Conservation (phyloP, 495 filamentous ascomycete species). For the Aspergillus sparsus region DNA sequence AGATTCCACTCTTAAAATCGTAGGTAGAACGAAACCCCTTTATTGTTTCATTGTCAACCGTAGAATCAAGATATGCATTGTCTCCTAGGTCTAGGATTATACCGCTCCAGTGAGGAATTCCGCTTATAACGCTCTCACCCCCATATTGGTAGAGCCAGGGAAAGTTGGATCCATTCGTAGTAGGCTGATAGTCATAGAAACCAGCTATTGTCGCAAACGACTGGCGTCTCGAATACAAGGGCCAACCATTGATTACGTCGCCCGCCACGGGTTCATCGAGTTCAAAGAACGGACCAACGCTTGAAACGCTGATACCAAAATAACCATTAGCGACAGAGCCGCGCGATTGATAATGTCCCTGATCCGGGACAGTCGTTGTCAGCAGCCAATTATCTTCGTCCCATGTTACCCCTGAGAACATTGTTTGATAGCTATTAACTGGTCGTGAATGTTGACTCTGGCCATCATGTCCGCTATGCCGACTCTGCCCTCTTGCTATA, state of each 20-base stretch:
- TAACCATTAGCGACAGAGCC: constrained; percentile 66
- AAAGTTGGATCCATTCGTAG: constrained; percentile 67
- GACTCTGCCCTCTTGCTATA: constrained; percentile 10
- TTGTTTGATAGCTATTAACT: constrained; percentile 45
- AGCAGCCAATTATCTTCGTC: constrained; percentile 65
- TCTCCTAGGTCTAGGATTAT: constrained; percentile 60
- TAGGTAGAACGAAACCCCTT: constrained; percentile 62
- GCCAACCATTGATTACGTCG: constrained; percentile 72
- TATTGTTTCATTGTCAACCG: constrained; percentile 59
- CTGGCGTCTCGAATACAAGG: constrained; percentile 65
- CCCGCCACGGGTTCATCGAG: constrained; percentile 52
- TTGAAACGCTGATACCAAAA: constrained; percentile 61
- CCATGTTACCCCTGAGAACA: constrained; percentile 58
- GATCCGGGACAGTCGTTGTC: constrained; percentile 54
- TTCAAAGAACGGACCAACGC: constrained; percentile 70
- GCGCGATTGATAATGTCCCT: constrained; percentile 63
- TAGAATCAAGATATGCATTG: constrained; percentile 58
- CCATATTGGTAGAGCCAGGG: constrained; percentile 72
- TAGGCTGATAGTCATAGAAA: constrained; percentile 67
- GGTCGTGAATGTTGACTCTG: not conserved
- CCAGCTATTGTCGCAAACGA: constrained; percentile 74
- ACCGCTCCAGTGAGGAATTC: constrained; percentile 70
- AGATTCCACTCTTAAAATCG: constrained; percentile 61
- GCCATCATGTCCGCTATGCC: constrained; percentile 11
- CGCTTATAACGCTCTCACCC: constrained; percentile 70